These are phyloP conservation scores for Malbranchea cinnamomea DNA, from an alignment of 2,329 filamentous ascomycete species.

Conservation along the genomic window DNA sequence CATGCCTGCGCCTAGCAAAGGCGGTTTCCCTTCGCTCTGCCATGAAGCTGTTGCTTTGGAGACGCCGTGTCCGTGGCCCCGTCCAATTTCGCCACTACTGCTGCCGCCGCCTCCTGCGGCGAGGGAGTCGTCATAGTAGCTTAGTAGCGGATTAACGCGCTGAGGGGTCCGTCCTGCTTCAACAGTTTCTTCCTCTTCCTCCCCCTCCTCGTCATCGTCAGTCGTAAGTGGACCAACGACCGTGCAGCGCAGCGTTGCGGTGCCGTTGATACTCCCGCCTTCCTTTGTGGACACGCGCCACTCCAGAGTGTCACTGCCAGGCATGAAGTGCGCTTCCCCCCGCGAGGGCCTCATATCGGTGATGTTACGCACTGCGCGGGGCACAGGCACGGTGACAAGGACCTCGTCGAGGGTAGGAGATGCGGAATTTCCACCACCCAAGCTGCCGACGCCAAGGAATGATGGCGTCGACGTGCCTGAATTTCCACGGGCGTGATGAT, in stretches of 20 bases:
- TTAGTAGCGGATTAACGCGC: conserved; percentile 25
- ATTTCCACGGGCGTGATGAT: conserved; percentile 21
- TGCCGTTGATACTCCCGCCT: conserved; percentile 48
- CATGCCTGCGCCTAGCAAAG: too few relatives aligned
- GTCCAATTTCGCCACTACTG: too few relatives aligned
- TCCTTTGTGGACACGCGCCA: conserved; percentile 70
- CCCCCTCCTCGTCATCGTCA: conserved; percentile 34
- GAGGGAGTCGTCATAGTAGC: conserved; percentile 31
- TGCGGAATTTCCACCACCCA: conserved; percentile 40
- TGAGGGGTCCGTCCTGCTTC: conserved; percentile 14
- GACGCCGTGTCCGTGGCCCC: too few relatives aligned
- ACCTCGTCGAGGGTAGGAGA: conserved; percentile 60
- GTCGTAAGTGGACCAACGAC: conserved; percentile 50
- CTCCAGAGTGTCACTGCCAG: conserved; percentile 56
- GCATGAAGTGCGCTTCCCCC: conserved; percentile 71
- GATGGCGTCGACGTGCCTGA: conserved; percentile 35
- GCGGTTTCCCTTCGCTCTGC: too few relatives aligned
- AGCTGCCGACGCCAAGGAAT: conserved; percentile 29
- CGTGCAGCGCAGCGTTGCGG: conserved; percentile 64
- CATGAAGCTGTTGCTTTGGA: too few relatives aligned
- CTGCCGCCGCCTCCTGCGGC: conserved; percentile 1
- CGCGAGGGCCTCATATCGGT: conserved; percentile 65
- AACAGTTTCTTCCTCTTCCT: conserved; percentile 19
- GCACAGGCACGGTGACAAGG: conserved; percentile 62
- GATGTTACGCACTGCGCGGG: conserved; percentile 64